Evolutionary conservation across 2,329 filamentous ascomycete species (phyloP).

Genomic region (Arthrobotrys entomopaga): DNA sequence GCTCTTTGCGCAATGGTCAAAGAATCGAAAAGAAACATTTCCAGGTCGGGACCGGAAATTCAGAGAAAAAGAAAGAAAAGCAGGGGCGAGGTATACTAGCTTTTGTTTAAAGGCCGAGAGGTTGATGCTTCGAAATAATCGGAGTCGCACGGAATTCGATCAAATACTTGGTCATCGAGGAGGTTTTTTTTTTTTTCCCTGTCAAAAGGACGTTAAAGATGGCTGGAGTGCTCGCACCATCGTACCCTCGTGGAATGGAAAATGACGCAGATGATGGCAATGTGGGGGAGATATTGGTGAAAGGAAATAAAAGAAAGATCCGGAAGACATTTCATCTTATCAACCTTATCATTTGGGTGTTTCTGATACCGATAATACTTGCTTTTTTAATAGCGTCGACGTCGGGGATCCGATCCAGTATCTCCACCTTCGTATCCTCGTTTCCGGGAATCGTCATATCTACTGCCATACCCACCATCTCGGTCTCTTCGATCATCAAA

Average conservation of each 20-base stretch:
- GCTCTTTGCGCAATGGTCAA: conserved; percentile 54
- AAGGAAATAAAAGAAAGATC: conserved; percentile 10
- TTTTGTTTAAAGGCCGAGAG: conserved; percentile 7
- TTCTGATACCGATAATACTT: conserved; percentile 22
- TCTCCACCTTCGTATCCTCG: conserved; percentile 55
- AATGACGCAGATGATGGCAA: conserved; percentile 10
- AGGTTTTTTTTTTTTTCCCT: no score
- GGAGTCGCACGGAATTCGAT: no score
- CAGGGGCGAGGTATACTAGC: conserved; percentile 33
- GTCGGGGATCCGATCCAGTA: conserved; percentile 49
- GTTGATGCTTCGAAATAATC: neutral
- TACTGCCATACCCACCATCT: conserved; percentile 51
- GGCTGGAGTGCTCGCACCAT: conserved; percentile 55
- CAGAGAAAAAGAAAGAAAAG: neutral
- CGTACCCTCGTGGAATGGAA: conserved; percentile 46
- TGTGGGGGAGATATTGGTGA: conserved; percentile 9
- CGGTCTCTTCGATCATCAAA: conserved; percentile 55
- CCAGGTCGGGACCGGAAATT: conserved; percentile 7
- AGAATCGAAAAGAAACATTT: conserved; percentile 44
- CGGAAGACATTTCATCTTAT: conserved; percentile 13
- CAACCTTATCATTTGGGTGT: conserved; percentile 1
- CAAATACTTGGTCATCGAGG: neutral
- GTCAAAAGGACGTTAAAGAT: conserved; percentile 52
- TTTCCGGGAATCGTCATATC: conserved; percentile 55
- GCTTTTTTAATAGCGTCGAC: conserved; percentile 49